Evolutionary conservation across 2,329 filamentous ascomycete species (phyloP), one percentile per base, ranked within the genome.

Genomic region (Pseudogymnoascus sp.): DNA sequence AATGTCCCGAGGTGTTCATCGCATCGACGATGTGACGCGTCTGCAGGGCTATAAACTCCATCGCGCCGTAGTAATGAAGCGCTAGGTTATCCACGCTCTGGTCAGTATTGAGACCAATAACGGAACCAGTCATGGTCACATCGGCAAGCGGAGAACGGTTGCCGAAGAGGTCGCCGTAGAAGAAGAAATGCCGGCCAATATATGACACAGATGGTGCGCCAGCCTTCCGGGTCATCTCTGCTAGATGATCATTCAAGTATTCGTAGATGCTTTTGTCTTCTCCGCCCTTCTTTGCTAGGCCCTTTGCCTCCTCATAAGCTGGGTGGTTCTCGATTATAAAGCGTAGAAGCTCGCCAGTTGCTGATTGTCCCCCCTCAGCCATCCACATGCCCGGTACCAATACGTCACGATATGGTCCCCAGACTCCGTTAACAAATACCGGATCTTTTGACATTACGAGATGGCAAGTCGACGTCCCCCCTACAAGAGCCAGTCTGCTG

Each of bases 101-200:
- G 76, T 97, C 93, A 67, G 85, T 90, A 71, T 87, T 90, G 62
- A 99, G 79, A 15, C 94, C 94, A 64, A 97, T 86, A 65, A 96
- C 84, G 6, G 90, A 86, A 25, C 94, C 94, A 66, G 88, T 89
- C 94, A 99, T 99, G 75, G 86, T 89, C 25, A 93, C 81, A 71
- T 99, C 92, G 3, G 94, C 93, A 62, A 99, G 83, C 1, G 94
- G 94, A 18, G 91, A 96, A 39, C 94, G 87, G 77, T 99, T 99
- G 64, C 94, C 94, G 82, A 95, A 97, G 3, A 97, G 81, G 71
- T 99, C 94, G 65, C 94, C 94, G 74, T 99, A 99, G 79, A 99
- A 95, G 84, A 99, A 99, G 77, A 96, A 89, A 75, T 99, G 93
- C 7, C 93, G 89, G 11, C 86, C 91, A 1, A 99, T 80, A 74